Evolutionary conservation across 164 flowering plant species (phyloP).

Genomic region (Kingdonia uniflora): DNA sequence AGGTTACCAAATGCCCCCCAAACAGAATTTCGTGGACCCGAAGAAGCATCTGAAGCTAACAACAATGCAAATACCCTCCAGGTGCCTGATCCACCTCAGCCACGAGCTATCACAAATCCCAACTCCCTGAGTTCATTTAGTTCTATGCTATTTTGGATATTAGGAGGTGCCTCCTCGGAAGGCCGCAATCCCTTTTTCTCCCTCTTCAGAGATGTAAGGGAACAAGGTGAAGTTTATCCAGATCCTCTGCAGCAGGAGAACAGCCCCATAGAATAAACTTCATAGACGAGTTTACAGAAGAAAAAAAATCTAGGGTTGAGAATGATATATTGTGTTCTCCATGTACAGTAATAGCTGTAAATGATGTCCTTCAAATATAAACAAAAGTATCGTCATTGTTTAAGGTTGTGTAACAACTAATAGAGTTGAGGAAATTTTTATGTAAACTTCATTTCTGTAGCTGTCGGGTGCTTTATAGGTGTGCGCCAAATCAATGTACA

Average conservation of each 20-base stretch:
- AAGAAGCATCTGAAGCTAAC: slow-evolving; percentile 24
- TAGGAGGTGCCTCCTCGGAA: slow-evolving; percentile 82
- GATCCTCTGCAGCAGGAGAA: slow-evolving; percentile 32
- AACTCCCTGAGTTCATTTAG: slow-evolving; percentile 60
- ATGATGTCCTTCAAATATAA: too few species aligned
- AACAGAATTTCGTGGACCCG: slow-evolving; percentile 18
- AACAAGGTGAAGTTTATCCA: slow-evolving; percentile 63
- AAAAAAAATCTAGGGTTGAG: too few species aligned
- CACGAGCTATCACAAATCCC: slow-evolving; percentile 36
- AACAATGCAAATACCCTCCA: slow-evolving; percentile 17
- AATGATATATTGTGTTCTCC: too few species aligned
- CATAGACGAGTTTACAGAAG: too few species aligned
- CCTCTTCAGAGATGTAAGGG: slow-evolving; percentile 76
- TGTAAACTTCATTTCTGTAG: too few species aligned
- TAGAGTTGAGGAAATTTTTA: too few species aligned
- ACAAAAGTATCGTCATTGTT: too few species aligned
- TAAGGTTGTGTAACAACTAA: too few species aligned
- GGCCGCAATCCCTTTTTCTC: slow-evolving; percentile 74
- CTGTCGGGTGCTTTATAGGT: too few species aligned
- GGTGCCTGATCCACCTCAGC: slow-evolving; percentile 26
- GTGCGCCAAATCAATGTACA: too few species aligned
- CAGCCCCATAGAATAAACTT: background rate
- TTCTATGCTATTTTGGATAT: slow-evolving; percentile 68
- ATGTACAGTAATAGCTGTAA: too few species aligned
- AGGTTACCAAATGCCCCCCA: slow-evolving; percentile 16